Base-by-base conservation (phyloP, 768 basidiomycete genomes). In the Punctularia strigosozonata region DNA sequence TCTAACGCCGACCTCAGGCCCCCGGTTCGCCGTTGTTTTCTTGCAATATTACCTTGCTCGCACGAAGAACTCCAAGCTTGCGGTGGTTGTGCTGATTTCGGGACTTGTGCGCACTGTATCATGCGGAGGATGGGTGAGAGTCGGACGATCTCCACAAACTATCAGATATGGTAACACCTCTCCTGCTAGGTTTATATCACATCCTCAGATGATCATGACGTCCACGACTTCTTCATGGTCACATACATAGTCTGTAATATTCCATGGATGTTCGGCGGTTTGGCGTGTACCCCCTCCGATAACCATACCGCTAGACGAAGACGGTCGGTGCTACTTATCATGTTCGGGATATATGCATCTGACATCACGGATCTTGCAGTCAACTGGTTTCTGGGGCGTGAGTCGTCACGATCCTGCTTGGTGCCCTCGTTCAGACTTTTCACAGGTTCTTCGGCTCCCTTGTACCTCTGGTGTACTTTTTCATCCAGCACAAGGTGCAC, bases 61-160 rank as follows among this genome's bases (percentile, higher is more conserved):
- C 32, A 57, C 65, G 1, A 44, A 56, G 5, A 45, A 51, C 5
- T 69, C 73, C 4, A 55, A 45, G 35, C 60, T 73, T 8, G 65
- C 79, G 0, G 61, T 58, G 6, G 46, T 77, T 35, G 62, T 88
- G 15, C 69, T 80, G 25, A 47, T 75, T 6, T 60, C 67, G 26
- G 87, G 87, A 0, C 45, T 88, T 17, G 53, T 84, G 14, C 67
- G 89, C 42, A 89, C 89, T 0, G 55, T 92, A 23, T 68, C 75
- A 3, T 92, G 89, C 49, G 90, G 86, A 23, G 88, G 90, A 20
- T 94, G 89, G 89, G 86, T 91, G 21, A n/a, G n/a, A n/a, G n/a
- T n/a, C n/a, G n/a, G n/a, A n/a, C n/a, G n/a, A n/a, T n/a, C n/a
- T n/a, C n/a, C n/a, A n/a, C n/a, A n/a, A n/a, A n/a, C n/a, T n/a